Evolutionary conservation across 1,284 basidiomycete genomes (phyloP).

Genomic region (Pulveroboletus sp.): DNA sequence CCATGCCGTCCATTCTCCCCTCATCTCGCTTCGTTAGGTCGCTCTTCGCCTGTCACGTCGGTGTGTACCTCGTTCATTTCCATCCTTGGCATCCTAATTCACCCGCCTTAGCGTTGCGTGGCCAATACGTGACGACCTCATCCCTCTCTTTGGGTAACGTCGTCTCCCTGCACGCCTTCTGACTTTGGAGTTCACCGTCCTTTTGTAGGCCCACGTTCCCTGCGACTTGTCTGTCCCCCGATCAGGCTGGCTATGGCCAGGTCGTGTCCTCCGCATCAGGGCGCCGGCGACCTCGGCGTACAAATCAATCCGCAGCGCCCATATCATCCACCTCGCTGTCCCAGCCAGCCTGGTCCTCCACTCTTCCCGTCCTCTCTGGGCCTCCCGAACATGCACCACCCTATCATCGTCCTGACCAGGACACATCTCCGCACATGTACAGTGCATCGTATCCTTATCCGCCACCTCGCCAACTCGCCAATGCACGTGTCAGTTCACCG

Average conservation of each 20-base stretch:
- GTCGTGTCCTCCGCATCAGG: constrained; percentile 64
- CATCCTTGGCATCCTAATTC: constrained; percentile 22
- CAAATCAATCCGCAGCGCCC: constrained; percentile 34
- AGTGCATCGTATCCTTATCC: constrained; percentile 32
- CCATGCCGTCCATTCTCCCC: constrained; percentile 12
- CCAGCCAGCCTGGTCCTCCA: constrained; percentile 34
- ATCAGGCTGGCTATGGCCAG: constrained; percentile 81
- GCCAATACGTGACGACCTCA: constrained; percentile 80
- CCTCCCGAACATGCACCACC: constrained; percentile 24
- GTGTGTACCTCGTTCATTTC: constrained; percentile 43
- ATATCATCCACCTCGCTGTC: constrained; percentile 24
- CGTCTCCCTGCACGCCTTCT: background rate
- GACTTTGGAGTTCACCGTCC: constrained; percentile 18
- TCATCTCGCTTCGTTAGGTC: constrained; percentile 47
- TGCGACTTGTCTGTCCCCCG: constrained; percentile 74
- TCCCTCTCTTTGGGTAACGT: constrained; percentile 79
- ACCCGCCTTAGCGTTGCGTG: constrained; percentile 69
- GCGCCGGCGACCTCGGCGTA: constrained; percentile 61
- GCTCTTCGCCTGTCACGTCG: constrained; percentile 74
- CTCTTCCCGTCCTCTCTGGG: constrained; percentile 27
- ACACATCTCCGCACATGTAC: constrained; percentile 30
- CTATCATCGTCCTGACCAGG: constrained; percentile 31
- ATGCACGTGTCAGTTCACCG: constrained; percentile 30
- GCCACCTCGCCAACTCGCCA: constrained; percentile 31
- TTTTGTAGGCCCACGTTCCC: constrained; percentile 65